phyloP scores from a whole-genome alignment of 257 asterid genomes.

The Galeopsis tetrahit region DNA sequence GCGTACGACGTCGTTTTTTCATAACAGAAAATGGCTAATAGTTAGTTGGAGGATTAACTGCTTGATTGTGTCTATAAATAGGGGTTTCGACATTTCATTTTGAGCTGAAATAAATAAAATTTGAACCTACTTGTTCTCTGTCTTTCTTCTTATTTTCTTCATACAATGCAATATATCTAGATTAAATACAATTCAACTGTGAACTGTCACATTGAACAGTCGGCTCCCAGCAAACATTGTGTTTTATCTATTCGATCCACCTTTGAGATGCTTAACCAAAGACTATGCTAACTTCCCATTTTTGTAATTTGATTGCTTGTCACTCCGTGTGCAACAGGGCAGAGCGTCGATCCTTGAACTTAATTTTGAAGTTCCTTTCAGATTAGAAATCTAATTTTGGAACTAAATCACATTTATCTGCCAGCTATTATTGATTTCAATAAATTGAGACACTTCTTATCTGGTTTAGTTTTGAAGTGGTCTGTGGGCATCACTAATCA shows the following conservation, averaged over 20 bases:
- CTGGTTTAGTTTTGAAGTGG: conserved; percentile 3
- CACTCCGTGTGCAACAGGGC: background rate
- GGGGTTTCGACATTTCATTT: too few relatives aligned
- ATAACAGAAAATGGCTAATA: too few relatives aligned
- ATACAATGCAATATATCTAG: too few relatives aligned
- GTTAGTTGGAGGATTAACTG: too few relatives aligned
- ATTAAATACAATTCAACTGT: background rate
- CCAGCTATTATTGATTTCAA: conserved; percentile 2
- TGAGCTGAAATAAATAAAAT: too few relatives aligned
- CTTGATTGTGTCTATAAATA: too few relatives aligned
- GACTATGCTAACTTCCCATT: background rate
- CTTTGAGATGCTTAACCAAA: conserved; percentile 3
- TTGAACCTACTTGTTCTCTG: too few relatives aligned
- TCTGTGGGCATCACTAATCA: background rate
- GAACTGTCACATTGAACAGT: conserved; percentile 10
- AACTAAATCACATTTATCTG: background rate
- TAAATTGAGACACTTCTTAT: background rate
- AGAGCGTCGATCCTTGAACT: conserved; percentile 10
- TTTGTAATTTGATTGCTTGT: conserved; percentile 18
- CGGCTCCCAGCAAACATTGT: background rate
- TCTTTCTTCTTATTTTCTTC: too few relatives aligned
- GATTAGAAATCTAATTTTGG: background rate
- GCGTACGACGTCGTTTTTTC: too few relatives aligned
- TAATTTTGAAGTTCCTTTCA: conserved; percentile 2
- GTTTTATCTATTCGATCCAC: background rate